Percentiles rank a stretch among this genome's conserved stretches.
These are phyloP conservation scores for Meredithiella fracta DNA, from an alignment of 2,329 filamentous ascomycete genomes.

Conservation along the genomic window DNA sequence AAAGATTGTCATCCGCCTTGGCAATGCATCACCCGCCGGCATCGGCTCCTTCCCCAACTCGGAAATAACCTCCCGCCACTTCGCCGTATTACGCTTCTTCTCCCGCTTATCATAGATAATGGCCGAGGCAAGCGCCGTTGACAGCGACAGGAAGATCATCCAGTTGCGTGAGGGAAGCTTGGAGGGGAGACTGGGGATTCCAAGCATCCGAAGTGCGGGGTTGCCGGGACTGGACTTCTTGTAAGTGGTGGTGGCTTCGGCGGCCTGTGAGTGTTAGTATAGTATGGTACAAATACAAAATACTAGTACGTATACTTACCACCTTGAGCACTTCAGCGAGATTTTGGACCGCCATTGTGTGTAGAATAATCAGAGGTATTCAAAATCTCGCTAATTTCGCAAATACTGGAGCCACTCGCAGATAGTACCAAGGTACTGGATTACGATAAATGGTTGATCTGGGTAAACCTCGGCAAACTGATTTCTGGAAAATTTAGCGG, in stretches of 20 bases:
- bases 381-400: not conserved
- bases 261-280: not conserved
- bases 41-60: slow-evolving; percentile 67
- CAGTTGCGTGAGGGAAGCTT: slow-evolving; percentile 91
- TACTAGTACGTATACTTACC: not conserved
- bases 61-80: slow-evolving; percentile 73
- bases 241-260: slow-evolving; percentile 3
- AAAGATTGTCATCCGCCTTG: slow-evolving; percentile 72
- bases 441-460: not conserved
- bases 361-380: not conserved
- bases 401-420: no score
- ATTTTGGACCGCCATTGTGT: not conserved
- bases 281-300: not conserved
- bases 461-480: not conserved
- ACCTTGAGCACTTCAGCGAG: not conserved
- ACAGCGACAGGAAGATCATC: slow-evolving; percentile 82
- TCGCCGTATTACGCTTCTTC: slow-evolving; percentile 67
- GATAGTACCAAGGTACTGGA: no score
- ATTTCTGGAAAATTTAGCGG: not conserved
- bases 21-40: slow-evolving; percentile 49
- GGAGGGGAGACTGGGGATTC: slow-evolving; percentile 65
- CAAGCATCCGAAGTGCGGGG: slow-evolving; percentile 62
- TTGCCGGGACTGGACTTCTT: slow-evolving; percentile 29
- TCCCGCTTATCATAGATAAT: slow-evolving; percentile 86
- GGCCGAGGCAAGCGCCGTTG: slow-evolving; percentile 59